Base-by-base conservation (phyloP, 257 asterid genomes). In the Rehmannia glutinosa region DNA sequence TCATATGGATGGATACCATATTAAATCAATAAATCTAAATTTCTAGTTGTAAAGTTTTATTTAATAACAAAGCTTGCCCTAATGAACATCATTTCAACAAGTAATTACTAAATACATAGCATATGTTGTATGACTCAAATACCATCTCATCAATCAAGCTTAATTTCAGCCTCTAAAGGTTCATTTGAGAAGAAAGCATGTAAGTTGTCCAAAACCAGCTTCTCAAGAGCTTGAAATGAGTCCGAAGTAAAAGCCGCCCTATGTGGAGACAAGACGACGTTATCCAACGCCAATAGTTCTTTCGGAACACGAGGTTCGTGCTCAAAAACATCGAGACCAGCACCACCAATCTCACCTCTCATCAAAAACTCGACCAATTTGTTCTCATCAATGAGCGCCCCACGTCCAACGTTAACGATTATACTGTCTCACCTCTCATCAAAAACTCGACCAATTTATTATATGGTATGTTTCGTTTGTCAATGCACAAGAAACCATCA, bases 261-360 rank as follows among this genome's bases (percentile, higher is more conserved):
- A 27, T 87, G 96, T 10, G 94, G 86, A 54, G 97, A 85, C 75
- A 87, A 16, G 45, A 43, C 85, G 91, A 28, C 91, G n/a, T 82
- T 85, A 23, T 90, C 93, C 96, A 90, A 41, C 5, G 23, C 43
- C 13, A 75, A 58, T 4, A 85, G 66, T 74, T 80, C 84, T 3
- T 62, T 1, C 0, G 96, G 97, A 17, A 90, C 96, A 15, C 36
- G 11, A 58, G 97, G 96, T 36, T 90, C 97, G 41, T 83, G 16
- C 73, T 83, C 96, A 32, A 80, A 90, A 36, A 87, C 97, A 65
- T 90, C 97, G 15, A 87, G 80, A 19, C 95, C 93, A 11, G 89
- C 95, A 25, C 97, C 95, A 1, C 86, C 82, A 23, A 87, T 61
- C 51, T 84, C 91, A 21, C 87, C 90, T 6, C 77, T 64, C 65